These are phyloP conservation scores for Monascus purpureus DNA, from an alignment of 495 filamentous ascomycete species.

Conservation along the genomic window DNA sequence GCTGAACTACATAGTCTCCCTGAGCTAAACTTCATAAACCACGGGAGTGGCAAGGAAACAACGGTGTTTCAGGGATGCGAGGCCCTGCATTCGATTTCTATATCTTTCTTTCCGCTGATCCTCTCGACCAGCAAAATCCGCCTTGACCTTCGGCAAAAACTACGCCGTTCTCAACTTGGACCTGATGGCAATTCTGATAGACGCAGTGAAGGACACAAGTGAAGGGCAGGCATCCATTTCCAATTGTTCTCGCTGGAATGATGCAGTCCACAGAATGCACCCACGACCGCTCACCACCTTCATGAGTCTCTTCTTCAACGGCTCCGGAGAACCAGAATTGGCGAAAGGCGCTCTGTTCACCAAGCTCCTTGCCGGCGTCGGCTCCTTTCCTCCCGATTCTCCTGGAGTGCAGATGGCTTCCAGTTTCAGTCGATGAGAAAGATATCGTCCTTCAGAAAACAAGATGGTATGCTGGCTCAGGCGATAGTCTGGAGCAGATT, in stretches of 20 bases:
- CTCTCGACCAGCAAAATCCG: no score
- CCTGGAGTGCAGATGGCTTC: no score
- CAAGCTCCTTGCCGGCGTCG: constrained; percentile 5
- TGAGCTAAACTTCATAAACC: no score
- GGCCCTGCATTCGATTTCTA: no score
- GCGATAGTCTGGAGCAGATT: constrained; percentile 23
- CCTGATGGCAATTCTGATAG: constrained; percentile 17
- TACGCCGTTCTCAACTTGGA: constrained; percentile 28
- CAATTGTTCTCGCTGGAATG: constrained; percentile 3
- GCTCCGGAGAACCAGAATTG: constrained; percentile 12
- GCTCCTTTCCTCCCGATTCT: no score
- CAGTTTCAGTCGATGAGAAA: no score
- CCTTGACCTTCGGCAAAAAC: constrained; percentile 15
- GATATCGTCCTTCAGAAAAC: constrained; percentile 24
- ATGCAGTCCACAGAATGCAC: constrained; percentile 13
- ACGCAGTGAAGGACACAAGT: constrained; percentile 10
- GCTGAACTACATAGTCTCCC: no score
- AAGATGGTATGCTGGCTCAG: constrained; percentile 24
- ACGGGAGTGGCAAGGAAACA: no score
- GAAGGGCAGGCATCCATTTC: constrained; percentile 17
- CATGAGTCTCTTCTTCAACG: constrained; percentile 22
- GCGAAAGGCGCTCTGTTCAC: constrained; percentile 13
- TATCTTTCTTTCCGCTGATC: no score
- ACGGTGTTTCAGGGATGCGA: no score
- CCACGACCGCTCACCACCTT: constrained; percentile 20